A percentile compares a stretch with the other conserved stretches of the same genome.
These are phyloP conservation scores for Angomonas deanei DNA, from an alignment of 208 protist genomes.

Conservation along the genomic window DNA sequence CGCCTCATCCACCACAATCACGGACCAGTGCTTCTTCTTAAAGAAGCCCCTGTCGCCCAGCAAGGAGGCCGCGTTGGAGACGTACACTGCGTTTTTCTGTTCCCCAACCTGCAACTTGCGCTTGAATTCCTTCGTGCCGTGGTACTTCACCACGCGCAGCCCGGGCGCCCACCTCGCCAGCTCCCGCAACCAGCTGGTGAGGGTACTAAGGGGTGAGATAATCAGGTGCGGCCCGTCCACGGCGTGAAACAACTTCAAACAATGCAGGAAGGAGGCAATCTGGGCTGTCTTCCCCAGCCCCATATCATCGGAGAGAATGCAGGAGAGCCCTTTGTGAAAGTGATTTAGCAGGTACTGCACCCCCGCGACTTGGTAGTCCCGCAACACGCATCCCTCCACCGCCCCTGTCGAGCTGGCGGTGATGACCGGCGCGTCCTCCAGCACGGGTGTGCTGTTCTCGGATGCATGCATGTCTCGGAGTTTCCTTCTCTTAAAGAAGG, in stretches of 20 bases:
- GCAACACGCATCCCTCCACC: slow-evolving; percentile 56
- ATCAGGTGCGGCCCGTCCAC: slow-evolving; percentile 94
- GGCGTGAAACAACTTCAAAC: slow-evolving; percentile 50
- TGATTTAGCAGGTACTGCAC: slow-evolving; percentile 92
- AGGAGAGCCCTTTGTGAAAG: slow-evolving; percentile 84
- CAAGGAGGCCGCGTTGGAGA: slow-evolving; percentile 95
- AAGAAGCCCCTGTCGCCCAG: slow-evolving; percentile 79
- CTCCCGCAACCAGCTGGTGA: slow-evolving; percentile 93
- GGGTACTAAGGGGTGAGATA: slow-evolving; percentile 93
- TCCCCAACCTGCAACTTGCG: slow-evolving; percentile 20
- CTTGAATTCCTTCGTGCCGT: slow-evolving; percentile 67
- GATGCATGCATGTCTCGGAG: slow-evolving; percentile 29
- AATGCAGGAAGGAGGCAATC: slow-evolving; percentile 87
- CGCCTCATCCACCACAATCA: slow-evolving; percentile 95
- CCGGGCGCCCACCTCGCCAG: slow-evolving; percentile 86
- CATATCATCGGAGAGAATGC: slow-evolving; percentile 96
- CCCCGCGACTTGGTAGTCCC: slow-evolving; percentile 94
- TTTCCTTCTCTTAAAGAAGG: slow-evolving; percentile 65
- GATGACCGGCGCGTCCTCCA: slow-evolving; percentile 29
- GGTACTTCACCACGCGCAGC: slow-evolving; percentile 90
- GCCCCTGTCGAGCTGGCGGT: slow-evolving; percentile 17
- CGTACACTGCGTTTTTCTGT: slow-evolving; percentile 85
- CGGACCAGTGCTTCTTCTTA: slow-evolving; percentile 86
- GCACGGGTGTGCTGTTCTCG: slow-evolving; percentile 19
- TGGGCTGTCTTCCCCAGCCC: slow-evolving; percentile 98